These are phyloP conservation scores for Hemisphaericaspora xylofermentans DNA, from an alignment of 1,139 yeast species.

Conservation along the genomic window DNA sequence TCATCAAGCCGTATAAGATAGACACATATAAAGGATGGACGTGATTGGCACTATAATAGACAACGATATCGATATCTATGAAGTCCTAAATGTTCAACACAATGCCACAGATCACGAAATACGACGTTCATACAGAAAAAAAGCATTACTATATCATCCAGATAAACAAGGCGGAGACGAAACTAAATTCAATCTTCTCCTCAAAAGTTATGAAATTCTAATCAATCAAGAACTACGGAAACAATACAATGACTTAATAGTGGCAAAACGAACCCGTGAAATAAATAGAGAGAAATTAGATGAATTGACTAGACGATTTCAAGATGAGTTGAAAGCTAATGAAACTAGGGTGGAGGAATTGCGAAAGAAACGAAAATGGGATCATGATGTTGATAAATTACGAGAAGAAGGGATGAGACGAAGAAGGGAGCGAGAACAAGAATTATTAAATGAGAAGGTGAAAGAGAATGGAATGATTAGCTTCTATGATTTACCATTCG, in stretches of 20 bases:
- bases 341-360: conserved; percentile 20
- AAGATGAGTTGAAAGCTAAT: conserved; percentile 32
- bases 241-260: conserved; percentile 37
- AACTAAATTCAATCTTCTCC: conserved; percentile 37
- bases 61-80: conserved; percentile 36
- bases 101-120: conserved; percentile 52
- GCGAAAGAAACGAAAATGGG: conserved; percentile 13
- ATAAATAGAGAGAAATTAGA: conserved; percentile 18
- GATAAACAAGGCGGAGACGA: conserved; percentile 47
- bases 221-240: conserved; percentile 25
- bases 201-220: conserved; percentile 42
- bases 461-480: neutral
- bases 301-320: conserved; percentile 31
- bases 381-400: conserved; percentile 26
- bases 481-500: conserved; percentile 8
- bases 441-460: conserved; percentile 6
- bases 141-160: conserved; percentile 75
- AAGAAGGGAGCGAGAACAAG: conserved; percentile 24
- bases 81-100: conserved; percentile 26
- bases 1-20: neutral
- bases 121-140: conserved; percentile 78
- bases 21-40: conserved; percentile 13
- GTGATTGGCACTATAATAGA: conserved; percentile 23
- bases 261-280: conserved; percentile 15
- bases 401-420: conserved; percentile 31